Conservation (phyloP, 2,329 filamentous ascomycete species). For the Aspergillus piperis region DNA sequence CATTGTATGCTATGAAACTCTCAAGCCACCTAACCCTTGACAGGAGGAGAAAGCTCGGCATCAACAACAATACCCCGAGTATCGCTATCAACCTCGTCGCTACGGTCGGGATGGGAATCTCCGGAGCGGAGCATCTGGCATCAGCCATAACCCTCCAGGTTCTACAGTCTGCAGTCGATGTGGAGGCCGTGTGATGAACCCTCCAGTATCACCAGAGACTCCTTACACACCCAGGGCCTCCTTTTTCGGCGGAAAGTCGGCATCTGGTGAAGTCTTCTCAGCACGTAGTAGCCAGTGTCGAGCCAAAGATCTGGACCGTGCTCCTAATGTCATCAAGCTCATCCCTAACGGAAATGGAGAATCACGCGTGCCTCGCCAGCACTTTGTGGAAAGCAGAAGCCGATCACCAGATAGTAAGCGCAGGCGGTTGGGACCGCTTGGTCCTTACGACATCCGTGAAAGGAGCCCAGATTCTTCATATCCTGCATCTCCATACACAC, state of each 20-base stretch:
- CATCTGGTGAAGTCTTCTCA: slow-evolving; percentile 29
- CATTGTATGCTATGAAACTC: no score
- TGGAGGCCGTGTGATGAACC: slow-evolving; percentile 52
- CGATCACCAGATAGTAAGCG: slow-evolving; percentile 62
- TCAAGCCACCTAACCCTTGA: slow-evolving; percentile 7
- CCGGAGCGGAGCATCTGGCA: slow-evolving; percentile 36
- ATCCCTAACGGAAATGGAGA: slow-evolving; percentile 23
- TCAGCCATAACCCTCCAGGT: slow-evolving; percentile 40
- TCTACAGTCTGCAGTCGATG: slow-evolving; percentile 45
- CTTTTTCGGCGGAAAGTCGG: slow-evolving; percentile 36
- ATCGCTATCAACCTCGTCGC: slow-evolving; percentile 86
- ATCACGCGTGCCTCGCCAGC: slow-evolving; percentile 24
- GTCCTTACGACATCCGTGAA: slow-evolving; percentile 41
- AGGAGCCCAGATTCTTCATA: slow-evolving; percentile 44
- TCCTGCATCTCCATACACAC: slow-evolving; percentile 47
- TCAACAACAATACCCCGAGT: slow-evolving; percentile 85
- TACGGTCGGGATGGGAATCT: slow-evolving; percentile 57
- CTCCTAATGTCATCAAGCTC: slow-evolving; percentile 29
- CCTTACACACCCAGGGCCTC: slow-evolving; percentile 41
- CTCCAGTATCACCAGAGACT: slow-evolving; percentile 45
- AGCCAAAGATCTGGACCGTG: slow-evolving; percentile 26
- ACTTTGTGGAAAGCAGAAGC: slow-evolving; percentile 38
- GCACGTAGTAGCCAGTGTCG: slow-evolving; percentile 27
- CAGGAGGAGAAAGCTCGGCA: slow-evolving; percentile 88
- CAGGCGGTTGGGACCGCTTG: slow-evolving; percentile 58